phyloP scores from a whole-genome alignment of 306 rosid species.

The Cicer cuneatum region DNA sequence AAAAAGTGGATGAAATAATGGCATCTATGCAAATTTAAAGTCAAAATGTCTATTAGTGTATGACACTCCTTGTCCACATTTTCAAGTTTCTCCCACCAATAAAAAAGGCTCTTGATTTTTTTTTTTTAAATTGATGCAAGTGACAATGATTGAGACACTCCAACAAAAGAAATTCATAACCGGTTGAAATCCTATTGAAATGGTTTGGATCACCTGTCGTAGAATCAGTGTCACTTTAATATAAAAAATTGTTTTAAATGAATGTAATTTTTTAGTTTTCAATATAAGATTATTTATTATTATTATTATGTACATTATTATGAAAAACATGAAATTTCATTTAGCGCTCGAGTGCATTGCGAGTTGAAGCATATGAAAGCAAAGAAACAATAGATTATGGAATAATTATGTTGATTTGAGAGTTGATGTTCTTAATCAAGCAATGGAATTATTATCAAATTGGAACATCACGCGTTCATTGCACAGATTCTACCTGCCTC shows the following conservation, averaged over 20 bases:
- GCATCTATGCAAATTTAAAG: conserved; percentile 45
- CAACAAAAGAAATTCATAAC: conserved; percentile 10
- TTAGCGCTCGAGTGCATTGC: too few species aligned
- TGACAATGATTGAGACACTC: conserved; percentile 33
- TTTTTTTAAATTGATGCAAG: conserved; percentile 27
- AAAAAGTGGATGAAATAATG: conserved; percentile 52
- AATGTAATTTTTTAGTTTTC: not conserved
- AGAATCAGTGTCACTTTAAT: too few species aligned
- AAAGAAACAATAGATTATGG: too few species aligned
- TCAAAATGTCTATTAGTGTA: conserved; percentile 50
- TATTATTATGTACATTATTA: too few species aligned
- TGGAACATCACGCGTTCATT: too few species aligned
- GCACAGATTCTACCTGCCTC: too few species aligned
- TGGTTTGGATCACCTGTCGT: not conserved
- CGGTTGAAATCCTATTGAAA: not conserved
- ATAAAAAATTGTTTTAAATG: too few species aligned
- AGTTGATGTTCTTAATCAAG: too few species aligned
- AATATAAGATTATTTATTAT: not conserved
- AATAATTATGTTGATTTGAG: too few species aligned
- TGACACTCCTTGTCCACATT: conserved; percentile 34
- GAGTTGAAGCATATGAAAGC: too few species aligned
- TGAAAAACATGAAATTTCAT: too few species aligned
- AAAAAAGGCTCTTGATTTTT: conserved; percentile 26
- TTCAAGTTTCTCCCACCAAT: conserved; percentile 39
- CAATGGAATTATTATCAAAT: too few species aligned